A percentile compares a stretch with the other conserved stretches of the same genome.
These are phyloP conservation scores for Eucalyptus marginata DNA, from an alignment of 345 rosid species.

Conservation along the genomic window DNA sequence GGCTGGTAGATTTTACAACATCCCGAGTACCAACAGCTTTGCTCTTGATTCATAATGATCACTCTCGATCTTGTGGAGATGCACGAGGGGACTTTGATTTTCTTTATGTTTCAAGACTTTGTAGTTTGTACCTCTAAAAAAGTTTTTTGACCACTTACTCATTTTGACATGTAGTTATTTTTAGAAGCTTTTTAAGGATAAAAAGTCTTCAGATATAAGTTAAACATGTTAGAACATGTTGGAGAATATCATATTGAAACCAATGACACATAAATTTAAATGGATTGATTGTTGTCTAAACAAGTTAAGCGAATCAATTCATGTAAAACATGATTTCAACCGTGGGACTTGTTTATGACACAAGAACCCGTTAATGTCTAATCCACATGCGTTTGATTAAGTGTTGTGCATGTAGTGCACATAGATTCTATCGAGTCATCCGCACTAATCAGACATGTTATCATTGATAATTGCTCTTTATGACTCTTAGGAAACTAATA, in stretches of 20 bases:
- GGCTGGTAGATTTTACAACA: not conserved
- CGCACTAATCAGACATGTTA: not conserved
- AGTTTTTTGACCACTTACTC: not conserved
- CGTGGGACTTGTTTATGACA: not conserved
- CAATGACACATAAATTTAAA: not conserved
- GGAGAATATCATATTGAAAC: not conserved
- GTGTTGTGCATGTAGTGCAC: not conserved
- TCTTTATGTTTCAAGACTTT: not conserved
- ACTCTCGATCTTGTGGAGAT: not conserved
- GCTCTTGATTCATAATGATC: not conserved
- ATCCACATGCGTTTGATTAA: not conserved
- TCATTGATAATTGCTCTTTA: not conserved
- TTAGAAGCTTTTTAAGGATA: not conserved
- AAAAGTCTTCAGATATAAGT: not conserved
- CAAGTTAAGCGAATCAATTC: not conserved
- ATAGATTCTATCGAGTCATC: not conserved
- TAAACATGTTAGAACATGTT: not conserved
- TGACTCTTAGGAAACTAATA: not conserved
- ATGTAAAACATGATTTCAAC: not conserved
- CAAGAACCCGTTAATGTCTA: not conserved
- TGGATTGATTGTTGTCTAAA: not conserved
- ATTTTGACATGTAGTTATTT: not conserved
- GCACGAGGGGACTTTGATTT: not conserved
- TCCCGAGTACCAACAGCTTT: not conserved
- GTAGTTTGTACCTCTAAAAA: not conserved